Evolutionary conservation across 805 yeast genomes (phyloP).

Genomic region (Candida pini): DNA sequence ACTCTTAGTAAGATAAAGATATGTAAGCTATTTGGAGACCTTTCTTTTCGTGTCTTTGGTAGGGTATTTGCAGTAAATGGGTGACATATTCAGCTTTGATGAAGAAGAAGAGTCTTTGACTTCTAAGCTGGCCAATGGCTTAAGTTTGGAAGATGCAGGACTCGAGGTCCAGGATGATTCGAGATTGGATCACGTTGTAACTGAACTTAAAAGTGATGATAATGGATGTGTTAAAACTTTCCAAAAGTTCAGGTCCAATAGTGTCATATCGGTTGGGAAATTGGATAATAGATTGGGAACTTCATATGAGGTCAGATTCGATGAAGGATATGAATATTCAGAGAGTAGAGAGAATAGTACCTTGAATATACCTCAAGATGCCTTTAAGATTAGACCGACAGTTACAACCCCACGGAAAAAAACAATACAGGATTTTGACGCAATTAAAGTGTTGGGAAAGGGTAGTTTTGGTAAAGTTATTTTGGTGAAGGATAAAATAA

Average conservation of each 20-base stretch:
- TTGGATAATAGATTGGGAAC: constrained; percentile 36
- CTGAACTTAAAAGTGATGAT: not conserved
- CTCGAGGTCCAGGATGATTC: constrained; percentile 2
- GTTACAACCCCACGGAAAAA: constrained; percentile 9
- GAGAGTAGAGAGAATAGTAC: constrained; percentile 18
- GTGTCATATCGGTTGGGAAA: constrained; percentile 27
- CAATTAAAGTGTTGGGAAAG: constrained; percentile 71
- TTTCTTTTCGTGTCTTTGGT: too few species aligned
- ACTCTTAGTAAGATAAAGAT: too few species aligned
- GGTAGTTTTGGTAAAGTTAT: constrained; percentile 90
- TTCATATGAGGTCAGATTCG: constrained; percentile 46
- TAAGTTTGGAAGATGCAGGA: not conserved
- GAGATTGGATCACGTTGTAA: not conserved
- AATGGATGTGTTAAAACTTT: constrained; percentile 18
- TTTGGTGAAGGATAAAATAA: constrained; percentile 58
- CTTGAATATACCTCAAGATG: constrained; percentile 1
- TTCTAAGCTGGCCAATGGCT: constrained; percentile 2
- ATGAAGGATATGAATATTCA: constrained; percentile 30
- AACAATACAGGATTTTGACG: constrained; percentile 55
- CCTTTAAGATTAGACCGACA: not conserved
- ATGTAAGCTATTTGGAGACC: too few species aligned
- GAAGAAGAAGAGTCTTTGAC: constrained; percentile 19
- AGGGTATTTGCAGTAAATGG: too few species aligned
- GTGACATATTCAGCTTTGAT: constrained; percentile 24
- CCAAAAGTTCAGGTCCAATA: constrained; percentile 24